Base-by-base conservation (phyloP, 2,329 filamentous ascomycete genomes). In the Daldinia sp. region DNA sequence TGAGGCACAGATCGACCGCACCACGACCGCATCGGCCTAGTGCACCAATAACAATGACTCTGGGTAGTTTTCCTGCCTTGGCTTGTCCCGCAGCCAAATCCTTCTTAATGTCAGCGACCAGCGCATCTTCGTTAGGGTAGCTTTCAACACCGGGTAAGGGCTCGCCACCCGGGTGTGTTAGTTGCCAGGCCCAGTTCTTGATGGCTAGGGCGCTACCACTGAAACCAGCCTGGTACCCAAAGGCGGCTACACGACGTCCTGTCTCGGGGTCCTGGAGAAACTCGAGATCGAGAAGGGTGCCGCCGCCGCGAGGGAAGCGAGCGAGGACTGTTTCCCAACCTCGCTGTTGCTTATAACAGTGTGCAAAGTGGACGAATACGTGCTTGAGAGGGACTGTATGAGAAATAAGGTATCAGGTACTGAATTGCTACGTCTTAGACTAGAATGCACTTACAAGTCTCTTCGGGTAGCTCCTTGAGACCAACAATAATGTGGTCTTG, bases 1-100 rank as follows among this genome's bases (percentile, higher is more conserved):
- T 89, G 74, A 88, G 83, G 79, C 92, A 93, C 66, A 95, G 84
- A 74, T 97, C 92, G 41, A 95, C 90, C 20, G 94, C 94, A 69
- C 95, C 95, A 51, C 87, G 89, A 63, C 94, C 94, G 78, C 94
- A 98, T 73, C 94, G 89, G 44, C 92, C 91, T n/a, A 92, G 84
- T 1, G 88, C 93, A 71, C 95, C 95, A 71, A 98, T 95, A 60
- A 98, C 90, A 67, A 98, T 88, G 67, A 94, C 89, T 70, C 88
- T 88, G 4, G 94, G 94, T 74, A 87, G 83, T 71, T 85, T 86
- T 55, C 92, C 92, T 9, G 85, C 85, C 78, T 92, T 89, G 30
- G 80, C 79, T 77, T 88, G 88, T 76, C 90, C 92, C 33, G 85
- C 84, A 57, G 88, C 87, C 28, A 97, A 84, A 42, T 88, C 86